A percentile compares a stretch with the other conserved stretches of the same genome.
Conservation (phyloP, 805 yeast genomes). For the Candida ficus region DNA sequence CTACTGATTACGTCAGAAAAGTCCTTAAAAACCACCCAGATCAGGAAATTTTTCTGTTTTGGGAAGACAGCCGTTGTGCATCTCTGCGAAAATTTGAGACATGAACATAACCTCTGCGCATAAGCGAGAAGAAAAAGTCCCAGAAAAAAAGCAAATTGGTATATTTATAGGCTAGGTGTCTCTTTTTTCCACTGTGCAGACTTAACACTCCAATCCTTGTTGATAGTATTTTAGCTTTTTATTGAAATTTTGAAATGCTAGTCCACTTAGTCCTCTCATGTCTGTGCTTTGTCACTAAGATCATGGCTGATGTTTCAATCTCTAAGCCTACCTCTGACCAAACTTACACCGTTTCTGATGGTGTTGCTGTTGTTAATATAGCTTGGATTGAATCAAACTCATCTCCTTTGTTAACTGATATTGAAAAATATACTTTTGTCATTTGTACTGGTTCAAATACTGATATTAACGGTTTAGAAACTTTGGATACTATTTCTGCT, state of each 20-base stretch:
- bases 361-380: constrained; percentile 26
- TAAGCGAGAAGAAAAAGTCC: neutral
- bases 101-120: neutral
- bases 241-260: too few relatives aligned
- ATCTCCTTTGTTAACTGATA: constrained; percentile 40
- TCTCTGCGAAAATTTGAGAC: neutral
- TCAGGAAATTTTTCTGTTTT: neutral
- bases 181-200: too few relatives aligned
- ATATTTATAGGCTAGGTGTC: too few relatives aligned
- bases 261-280: neutral
- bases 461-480: constrained; percentile 37
- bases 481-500: constrained; percentile 27
- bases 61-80: too few relatives aligned
- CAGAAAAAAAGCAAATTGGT: neutral
- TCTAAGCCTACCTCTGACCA: constrained; percentile 22
- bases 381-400: constrained; percentile 54
- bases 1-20: neutral
- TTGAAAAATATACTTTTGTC: constrained; percentile 42
- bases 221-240: too few relatives aligned
- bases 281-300: neutral
- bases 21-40: neutral
- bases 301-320: constrained; percentile 24
- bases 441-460: constrained; percentile 69
- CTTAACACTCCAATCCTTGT: too few relatives aligned
- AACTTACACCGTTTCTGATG: constrained; percentile 19